Conservation (phyloP, 2,329 filamentous ascomycete genomes). For the Hymenoscyphus repandus region DNA sequence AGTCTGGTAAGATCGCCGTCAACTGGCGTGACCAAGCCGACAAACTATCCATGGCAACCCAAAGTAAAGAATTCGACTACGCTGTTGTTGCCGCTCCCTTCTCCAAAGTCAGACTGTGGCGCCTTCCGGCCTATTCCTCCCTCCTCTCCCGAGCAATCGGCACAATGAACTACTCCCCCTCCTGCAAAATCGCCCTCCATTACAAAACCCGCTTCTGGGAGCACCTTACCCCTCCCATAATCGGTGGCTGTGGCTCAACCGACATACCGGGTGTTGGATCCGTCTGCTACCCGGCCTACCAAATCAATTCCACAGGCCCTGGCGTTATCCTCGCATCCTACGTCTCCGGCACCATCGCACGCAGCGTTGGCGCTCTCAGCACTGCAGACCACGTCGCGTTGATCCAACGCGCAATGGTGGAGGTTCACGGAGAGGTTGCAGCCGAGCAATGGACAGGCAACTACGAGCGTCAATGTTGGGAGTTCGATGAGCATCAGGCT, state of each 20-base stretch:
- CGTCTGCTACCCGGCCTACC: constrained; percentile 63
- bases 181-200: constrained; percentile 60
- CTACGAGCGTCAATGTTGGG: constrained; percentile 62
- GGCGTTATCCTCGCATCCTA: constrained; percentile 60
- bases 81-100: constrained; percentile 26
- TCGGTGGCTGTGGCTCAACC: constrained; percentile 44
- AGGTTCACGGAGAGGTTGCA: constrained; percentile 59
- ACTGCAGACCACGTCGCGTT: constrained; percentile 58
- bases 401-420: constrained; percentile 59
- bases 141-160: constrained; percentile 44
- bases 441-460: constrained; percentile 59
- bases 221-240: constrained; percentile 26
- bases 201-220: constrained; percentile 62
- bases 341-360: constrained; percentile 40
- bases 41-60: constrained; percentile 4
- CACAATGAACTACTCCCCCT: constrained; percentile 39
- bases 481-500: constrained; percentile 53
- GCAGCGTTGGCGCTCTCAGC: constrained; percentile 39
- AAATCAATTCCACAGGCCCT: constrained; percentile 57
- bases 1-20: constrained; percentile 49
- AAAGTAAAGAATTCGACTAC: constrained; percentile 23
- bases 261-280: constrained; percentile 57
- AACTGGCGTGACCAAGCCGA: constrained; percentile 44
- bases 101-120: constrained; percentile 25
- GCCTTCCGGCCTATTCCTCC: constrained; percentile 30